Evolutionary conservation across 371 early-diverging fungal species (phyloP).

Genomic region (Rhizopus microsporus): DNA sequence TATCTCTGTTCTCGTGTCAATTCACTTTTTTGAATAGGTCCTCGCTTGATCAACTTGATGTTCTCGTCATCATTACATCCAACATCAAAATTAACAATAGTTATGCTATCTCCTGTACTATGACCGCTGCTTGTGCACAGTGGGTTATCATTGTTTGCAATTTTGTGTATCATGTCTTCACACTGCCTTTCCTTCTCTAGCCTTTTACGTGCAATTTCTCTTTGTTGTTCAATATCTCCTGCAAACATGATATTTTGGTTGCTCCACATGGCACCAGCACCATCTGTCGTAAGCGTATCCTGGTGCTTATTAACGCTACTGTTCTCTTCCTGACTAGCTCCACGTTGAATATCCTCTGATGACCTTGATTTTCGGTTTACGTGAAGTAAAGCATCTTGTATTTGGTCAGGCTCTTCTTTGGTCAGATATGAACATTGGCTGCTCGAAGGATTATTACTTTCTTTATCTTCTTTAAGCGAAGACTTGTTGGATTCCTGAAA

Average conservation of each 20-base stretch:
- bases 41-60: conserved; percentile 34
- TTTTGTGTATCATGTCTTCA: conserved; percentile 30
- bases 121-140: conserved; percentile 1
- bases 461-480: not conserved
- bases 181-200: conserved; percentile 38
- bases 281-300: not conserved
- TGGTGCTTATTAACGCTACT: not conserved
- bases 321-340: not conserved
- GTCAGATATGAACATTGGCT: not conserved
- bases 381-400: not conserved
- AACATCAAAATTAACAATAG: not conserved
- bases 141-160: not conserved
- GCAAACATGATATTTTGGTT: conserved; percentile 48
- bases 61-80: conserved; percentile 26
- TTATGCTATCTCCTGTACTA: not conserved
- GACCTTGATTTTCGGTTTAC: not conserved
- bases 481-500: not conserved
- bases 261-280: not conserved
- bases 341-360: too few relatives aligned
- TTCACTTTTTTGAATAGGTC: conserved; percentile 47
- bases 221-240: conserved; percentile 40
- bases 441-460: too few relatives aligned
- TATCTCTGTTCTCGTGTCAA: conserved; percentile 45
- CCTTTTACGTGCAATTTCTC: conserved; percentile 39
- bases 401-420: not conserved